A percentile compares a stretch with the other conserved stretches of the same genome.
These are phyloP conservation scores for Wickerhamia fluorescens DNA, from an alignment of 805 yeast species.

Conservation along the genomic window DNA sequence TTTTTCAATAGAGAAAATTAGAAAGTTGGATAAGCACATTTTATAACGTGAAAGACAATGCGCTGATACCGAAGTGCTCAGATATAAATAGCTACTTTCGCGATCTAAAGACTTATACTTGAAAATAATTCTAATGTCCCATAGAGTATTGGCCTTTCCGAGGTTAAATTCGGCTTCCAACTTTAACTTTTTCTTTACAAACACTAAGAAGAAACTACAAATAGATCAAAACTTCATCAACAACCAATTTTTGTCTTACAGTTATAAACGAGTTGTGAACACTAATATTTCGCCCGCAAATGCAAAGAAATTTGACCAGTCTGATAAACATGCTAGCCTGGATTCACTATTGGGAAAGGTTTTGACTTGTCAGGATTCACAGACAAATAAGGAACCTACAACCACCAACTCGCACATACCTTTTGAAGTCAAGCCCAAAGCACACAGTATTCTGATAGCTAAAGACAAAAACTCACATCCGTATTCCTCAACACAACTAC, in stretches of 20 bases:
- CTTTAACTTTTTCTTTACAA: constrained; percentile 32
- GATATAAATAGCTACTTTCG: too few relatives aligned
- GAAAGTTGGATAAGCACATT: too few relatives aligned
- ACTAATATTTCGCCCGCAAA: neutral
- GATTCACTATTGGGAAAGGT: too few relatives aligned
- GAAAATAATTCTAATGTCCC: too few relatives aligned
- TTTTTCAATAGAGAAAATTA: too few relatives aligned
- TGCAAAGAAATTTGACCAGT: constrained; percentile 1
- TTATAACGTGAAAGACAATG: too few relatives aligned
- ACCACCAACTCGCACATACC: constrained; percentile 34
- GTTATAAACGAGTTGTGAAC: neutral
- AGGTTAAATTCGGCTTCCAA: constrained; percentile 9
- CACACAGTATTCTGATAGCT: neutral
- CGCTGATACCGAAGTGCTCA: too few relatives aligned
- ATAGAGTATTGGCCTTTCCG: constrained; percentile 11
- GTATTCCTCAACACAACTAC: constrained; percentile 16
- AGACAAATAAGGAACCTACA: constrained; percentile 18
- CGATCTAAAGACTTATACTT: too few relatives aligned
- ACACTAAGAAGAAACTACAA: constrained; percentile 22
- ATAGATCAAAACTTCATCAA: constrained; percentile 28
- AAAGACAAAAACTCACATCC: neutral
- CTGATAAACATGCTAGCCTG: too few relatives aligned
- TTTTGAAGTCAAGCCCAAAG: constrained; percentile 47
- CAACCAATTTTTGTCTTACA: constrained; percentile 23
- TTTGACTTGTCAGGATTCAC: constrained; percentile 38